A percentile compares a stretch with the other conserved stretches of the same genome.
These are phyloP conservation scores for Scheffersomyces parashehatae DNA, from an alignment of 1,139 yeast genomes.

Conservation along the genomic window DNA sequence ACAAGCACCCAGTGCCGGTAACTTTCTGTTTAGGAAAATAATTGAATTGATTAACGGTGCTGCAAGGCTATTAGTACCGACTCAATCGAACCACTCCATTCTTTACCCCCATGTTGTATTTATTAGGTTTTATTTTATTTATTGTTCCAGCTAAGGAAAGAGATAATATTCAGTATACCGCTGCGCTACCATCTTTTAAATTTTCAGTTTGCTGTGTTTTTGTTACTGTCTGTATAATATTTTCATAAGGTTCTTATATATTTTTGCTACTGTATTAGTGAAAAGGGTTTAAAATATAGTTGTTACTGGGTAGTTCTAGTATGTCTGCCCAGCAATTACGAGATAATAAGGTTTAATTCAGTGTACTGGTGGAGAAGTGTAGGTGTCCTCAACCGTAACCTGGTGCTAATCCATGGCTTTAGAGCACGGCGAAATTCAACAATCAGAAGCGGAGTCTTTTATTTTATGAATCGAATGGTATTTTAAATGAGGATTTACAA, in stretches of 20 bases:
- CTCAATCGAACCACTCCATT: neutral
- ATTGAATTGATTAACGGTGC: neutral
- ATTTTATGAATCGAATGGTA: no score
- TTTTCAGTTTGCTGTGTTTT: neutral
- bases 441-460: no score
- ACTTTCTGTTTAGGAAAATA: conserved; percentile 41
- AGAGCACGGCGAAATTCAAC: no score
- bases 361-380: no score
- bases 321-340: no score
- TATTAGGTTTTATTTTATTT: neutral
- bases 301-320: neutral
- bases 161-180: neutral
- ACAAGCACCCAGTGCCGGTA: conserved; percentile 31
- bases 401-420: no score
- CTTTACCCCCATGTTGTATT: conserved; percentile 1
- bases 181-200: neutral
- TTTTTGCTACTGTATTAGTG: neutral
- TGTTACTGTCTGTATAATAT: neutral
- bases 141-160: neutral
- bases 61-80: no score
- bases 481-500: no score
- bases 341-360: no score
- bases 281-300: conserved; percentile 1
- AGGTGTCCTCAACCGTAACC: no score
- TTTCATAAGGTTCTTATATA: neutral